phyloP scores from a whole-genome alignment of 2,329 filamentous ascomycete species.

The Ceratocystiopsis sp. region DNA sequence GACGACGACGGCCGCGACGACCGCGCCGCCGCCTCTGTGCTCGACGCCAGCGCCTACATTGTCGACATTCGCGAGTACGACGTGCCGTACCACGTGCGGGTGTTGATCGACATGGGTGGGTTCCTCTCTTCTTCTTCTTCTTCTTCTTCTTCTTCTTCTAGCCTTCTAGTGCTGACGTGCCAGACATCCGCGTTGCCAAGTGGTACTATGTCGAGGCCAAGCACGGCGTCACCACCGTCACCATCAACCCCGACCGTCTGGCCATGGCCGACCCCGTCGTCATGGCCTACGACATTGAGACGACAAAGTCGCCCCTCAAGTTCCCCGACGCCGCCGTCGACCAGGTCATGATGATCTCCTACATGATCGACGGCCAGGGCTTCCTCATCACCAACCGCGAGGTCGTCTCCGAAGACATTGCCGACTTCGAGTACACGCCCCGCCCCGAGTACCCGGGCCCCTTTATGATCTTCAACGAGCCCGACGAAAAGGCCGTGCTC shows the following conservation, averaged over 20 bases:
- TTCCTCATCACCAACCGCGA: constrained; percentile 97
- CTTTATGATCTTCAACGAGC: constrained; percentile 97
- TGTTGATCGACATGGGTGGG: constrained; percentile 82
- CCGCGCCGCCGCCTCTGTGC: constrained; percentile 55
- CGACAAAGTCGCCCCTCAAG: constrained; percentile 85
- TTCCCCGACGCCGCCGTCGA: constrained; percentile 91
- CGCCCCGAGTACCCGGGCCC: constrained; percentile 89
- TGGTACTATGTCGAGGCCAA: constrained; percentile 96
- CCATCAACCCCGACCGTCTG: constrained; percentile 71
- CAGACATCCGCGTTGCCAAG: constrained; percentile 86
- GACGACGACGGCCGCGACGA: constrained; percentile 67
- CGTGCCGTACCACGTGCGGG: constrained; percentile 96
- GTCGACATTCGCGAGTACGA: constrained; percentile 98
- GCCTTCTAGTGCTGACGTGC: background rate
- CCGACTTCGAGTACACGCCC: constrained; percentile 95
- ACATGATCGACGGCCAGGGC: constrained; percentile 98
- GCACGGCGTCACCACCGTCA: constrained; percentile 71
- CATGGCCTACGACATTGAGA: constrained; percentile 98
- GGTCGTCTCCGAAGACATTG: constrained; percentile 93
- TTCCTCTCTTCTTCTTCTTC: background rate
- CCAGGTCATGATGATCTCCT: constrained; percentile 99
- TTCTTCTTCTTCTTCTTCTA: background rate
- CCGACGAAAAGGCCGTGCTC: constrained; percentile 71
- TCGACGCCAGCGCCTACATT: constrained; percentile 91
- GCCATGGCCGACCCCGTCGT: constrained; percentile 92